Percentiles rank a stretch among this genome's conserved stretches.
phyloP scores from a whole-genome alignment of 352 stramenopile species.

The Phytopythium chamaehyphon region DNA sequence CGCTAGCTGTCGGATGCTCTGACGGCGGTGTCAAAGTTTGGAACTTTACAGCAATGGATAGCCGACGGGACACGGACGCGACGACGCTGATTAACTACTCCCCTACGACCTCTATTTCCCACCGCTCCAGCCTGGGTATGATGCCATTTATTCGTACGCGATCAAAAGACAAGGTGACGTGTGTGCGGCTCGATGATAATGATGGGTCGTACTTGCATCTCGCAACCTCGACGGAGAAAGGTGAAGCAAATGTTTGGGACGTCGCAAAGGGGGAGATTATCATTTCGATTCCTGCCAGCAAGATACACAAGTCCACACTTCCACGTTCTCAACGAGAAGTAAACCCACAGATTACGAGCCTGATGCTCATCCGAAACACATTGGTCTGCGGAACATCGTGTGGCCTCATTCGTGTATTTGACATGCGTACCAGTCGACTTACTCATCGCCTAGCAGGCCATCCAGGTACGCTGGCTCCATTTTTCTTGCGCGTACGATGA shows the following conservation, averaged over 20 bases:
- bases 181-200: conserved; percentile 78
- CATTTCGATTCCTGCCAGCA: conserved; percentile 67
- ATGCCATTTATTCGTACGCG: conserved; percentile 81
- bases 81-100: conserved; percentile 44
- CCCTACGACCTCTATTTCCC: conserved; percentile 67
- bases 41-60: conserved; percentile 69
- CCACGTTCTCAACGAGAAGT: conserved; percentile 57
- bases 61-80: conserved; percentile 33
- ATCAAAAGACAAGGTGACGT: conserved; percentile 72
- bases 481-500: neutral
- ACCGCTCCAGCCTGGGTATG: conserved; percentile 74
- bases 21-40: conserved; percentile 82
- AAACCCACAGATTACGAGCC: conserved; percentile 76
- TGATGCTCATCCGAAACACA: conserved; percentile 87
- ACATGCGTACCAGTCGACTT: conserved; percentile 71
- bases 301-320: conserved; percentile 83
- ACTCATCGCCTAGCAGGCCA: conserved; percentile 82
- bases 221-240: conserved; percentile 82
- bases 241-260: conserved; percentile 86
- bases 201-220: conserved; percentile 77
- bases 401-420: conserved; percentile 85
- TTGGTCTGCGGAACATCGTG: conserved; percentile 84
- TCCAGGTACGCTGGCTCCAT: conserved; percentile 62
- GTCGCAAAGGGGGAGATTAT: conserved; percentile 83
- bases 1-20: conserved; percentile 64